Conservation (phyloP, 345 rosid genomes). For the Moricandia arvensis region DNA sequence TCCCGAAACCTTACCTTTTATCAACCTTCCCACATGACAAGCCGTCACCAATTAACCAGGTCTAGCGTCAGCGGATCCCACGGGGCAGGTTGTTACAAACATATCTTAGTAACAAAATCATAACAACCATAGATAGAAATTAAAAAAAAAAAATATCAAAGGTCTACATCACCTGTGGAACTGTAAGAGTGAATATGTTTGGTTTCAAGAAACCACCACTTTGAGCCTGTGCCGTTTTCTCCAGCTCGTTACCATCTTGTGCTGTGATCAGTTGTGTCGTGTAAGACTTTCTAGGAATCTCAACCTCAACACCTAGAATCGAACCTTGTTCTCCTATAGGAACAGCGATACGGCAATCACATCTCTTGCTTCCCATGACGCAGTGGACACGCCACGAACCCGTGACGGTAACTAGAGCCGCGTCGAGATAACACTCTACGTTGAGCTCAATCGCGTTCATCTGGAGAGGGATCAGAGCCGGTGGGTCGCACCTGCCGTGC, state of each 20-base stretch:
- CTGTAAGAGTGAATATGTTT: constrained; percentile 63
- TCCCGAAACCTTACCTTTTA: no score
- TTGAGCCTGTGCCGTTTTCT: constrained; percentile 44
- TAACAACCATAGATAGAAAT: neutral
- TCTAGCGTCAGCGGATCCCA: no score
- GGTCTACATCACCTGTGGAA: constrained; percentile 59
- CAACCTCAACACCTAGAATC: constrained; percentile 92
- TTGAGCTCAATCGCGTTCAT: constrained; percentile 69
- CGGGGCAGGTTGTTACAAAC: no score
- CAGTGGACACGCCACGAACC: constrained; percentile 93
- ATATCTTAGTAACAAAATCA: neutral
- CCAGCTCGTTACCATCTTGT: constrained; percentile 44
- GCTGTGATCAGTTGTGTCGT: constrained; percentile 49
- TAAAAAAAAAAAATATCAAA: neutral
- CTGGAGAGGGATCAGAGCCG: constrained; percentile 84
- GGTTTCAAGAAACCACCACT: constrained; percentile 69
- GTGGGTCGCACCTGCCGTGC: constrained; percentile 87
- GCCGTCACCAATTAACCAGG: no score
- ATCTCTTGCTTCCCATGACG: constrained; percentile 80
- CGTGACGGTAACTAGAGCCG: constrained; percentile 53
- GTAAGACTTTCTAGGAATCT: constrained; percentile 59
- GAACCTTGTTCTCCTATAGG: constrained; percentile 99
- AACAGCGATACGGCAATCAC: constrained; percentile 80
- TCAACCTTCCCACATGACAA: no score
- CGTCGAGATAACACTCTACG: constrained; percentile 64